phyloP scores from a whole-genome alignment of 169 alveolate genomes.

The Plasmodium inui region DNA sequence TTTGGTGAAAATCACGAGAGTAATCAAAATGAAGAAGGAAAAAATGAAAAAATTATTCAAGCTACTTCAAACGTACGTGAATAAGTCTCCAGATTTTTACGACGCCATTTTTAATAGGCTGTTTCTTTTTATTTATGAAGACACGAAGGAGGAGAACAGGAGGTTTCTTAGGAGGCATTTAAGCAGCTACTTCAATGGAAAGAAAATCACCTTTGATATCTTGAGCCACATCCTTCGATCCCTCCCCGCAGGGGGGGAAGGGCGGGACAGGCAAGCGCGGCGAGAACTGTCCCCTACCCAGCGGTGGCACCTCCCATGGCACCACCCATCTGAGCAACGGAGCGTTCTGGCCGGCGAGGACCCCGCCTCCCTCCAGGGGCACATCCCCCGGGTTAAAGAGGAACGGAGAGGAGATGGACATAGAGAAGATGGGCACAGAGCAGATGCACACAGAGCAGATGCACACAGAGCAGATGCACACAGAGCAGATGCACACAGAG shows the following conservation, averaged over 20 bases:
- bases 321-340: not conserved
- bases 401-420: not conserved
- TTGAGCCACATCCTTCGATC: constrained; percentile 2
- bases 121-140: constrained; percentile 56
- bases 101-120: constrained; percentile 11
- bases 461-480: too few species aligned
- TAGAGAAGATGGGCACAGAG: too few species aligned
- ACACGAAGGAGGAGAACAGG: constrained; percentile 31
- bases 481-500: too few species aligned
- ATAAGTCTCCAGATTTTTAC: constrained; percentile 9
- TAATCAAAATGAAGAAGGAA: constrained; percentile 9
- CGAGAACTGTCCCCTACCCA: too few species aligned
- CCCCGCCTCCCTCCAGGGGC: not conserved
- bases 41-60: constrained; percentile 8
- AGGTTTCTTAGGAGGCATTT: constrained; percentile 14
- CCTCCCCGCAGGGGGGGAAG: not conserved
- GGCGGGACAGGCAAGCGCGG: not conserved
- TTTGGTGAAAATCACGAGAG: constrained; percentile 48
- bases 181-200: constrained; percentile 31
- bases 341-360: not conserved
- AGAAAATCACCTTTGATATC: constrained; percentile 12
- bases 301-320: not conserved
- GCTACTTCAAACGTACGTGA: constrained; percentile 12
- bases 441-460: too few species aligned
- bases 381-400: not conserved